phyloP scores from a whole-genome alignment of 768 basidiomycete genomes.

The Trametes cinnabarina region DNA sequence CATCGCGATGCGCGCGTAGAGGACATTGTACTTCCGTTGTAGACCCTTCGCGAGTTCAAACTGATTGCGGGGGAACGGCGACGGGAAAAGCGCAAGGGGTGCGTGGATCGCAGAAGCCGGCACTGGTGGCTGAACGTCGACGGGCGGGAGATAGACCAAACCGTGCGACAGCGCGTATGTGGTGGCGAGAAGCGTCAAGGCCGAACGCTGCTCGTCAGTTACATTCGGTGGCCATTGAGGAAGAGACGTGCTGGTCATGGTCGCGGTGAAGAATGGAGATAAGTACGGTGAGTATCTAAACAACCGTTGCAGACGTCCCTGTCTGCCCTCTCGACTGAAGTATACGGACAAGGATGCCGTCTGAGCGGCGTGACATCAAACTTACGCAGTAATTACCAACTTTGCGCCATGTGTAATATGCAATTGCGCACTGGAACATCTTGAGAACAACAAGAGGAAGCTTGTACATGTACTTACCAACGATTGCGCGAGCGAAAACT shows the following conservation, averaged over 20 bases:
- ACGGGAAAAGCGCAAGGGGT: constrained; percentile 84
- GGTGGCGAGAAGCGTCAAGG: constrained; percentile 63
- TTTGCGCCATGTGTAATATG: no score
- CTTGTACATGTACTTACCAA: no score
- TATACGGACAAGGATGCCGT: no score
- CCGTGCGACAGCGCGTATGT: constrained; percentile 86
- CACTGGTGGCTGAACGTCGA: constrained; percentile 42
- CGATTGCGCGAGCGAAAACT: no score
- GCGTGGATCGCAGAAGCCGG: constrained; percentile 85
- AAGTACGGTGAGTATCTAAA: background rate
- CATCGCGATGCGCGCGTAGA: constrained; percentile 82
- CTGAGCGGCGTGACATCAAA: no score
- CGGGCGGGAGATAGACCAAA: constrained; percentile 73
- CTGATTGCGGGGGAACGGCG: constrained; percentile 73
- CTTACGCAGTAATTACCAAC: no score
- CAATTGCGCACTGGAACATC: no score
- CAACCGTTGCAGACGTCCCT: background rate
- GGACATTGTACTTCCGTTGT: constrained; percentile 76
- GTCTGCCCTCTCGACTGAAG: no score
- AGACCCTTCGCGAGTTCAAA: constrained; percentile 65
- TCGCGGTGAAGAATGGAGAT: background rate
- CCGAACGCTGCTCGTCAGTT: constrained; percentile 52
- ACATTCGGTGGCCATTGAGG: constrained; percentile 73
- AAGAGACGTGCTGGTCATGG: constrained; percentile 9
- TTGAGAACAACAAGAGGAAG: no score